phyloP scores from a whole-genome alignment of 495 filamentous ascomycete species.

The Podospora anserina region DNA sequence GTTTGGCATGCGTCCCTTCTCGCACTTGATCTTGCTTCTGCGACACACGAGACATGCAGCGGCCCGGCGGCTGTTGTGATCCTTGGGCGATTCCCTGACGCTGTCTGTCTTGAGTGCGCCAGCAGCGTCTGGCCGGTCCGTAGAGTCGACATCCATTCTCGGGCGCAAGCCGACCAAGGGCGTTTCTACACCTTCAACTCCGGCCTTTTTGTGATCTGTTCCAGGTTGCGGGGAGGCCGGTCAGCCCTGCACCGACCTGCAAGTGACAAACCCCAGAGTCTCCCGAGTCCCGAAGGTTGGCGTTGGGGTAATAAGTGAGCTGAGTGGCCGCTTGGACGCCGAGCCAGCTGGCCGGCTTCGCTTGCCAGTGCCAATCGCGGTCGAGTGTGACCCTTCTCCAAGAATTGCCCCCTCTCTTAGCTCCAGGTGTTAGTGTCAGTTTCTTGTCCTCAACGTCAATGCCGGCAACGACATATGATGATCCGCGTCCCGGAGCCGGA shows the following conservation, averaged over 20 bases:
- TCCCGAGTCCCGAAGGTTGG: neutral
- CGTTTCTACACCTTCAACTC: neutral
- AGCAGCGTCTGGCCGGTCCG: slow-evolving; percentile 20
- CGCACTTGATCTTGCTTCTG: slow-evolving; percentile 66
- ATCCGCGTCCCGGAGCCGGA: neutral
- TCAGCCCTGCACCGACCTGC: slow-evolving; percentile 8
- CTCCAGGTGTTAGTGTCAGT: neutral
- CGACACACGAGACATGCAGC: slow-evolving; percentile 68
- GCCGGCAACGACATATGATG: neutral
- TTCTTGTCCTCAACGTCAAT: neutral
- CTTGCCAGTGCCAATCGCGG: neutral
- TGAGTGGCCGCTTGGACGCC: neutral
- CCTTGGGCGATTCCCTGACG: slow-evolving; percentile 23
- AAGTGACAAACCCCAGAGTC: neutral
- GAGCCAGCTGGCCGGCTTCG: neutral
- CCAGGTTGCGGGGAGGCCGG: slow-evolving; percentile 14
- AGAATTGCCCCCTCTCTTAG: neutral
- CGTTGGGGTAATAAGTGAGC: slow-evolving; percentile 17
- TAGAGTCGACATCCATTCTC: slow-evolving; percentile 17
- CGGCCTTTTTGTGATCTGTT: slow-evolving; percentile 15
- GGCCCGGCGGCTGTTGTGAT: slow-evolving; percentile 33
- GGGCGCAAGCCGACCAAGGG: neutral
- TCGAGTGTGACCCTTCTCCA: neutral
- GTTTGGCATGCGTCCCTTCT: slow-evolving; percentile 44
- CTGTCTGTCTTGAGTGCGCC: slow-evolving; percentile 7